phyloP scores from a whole-genome alignment of 331 rosid species.

The Malus hybrid region DNA sequence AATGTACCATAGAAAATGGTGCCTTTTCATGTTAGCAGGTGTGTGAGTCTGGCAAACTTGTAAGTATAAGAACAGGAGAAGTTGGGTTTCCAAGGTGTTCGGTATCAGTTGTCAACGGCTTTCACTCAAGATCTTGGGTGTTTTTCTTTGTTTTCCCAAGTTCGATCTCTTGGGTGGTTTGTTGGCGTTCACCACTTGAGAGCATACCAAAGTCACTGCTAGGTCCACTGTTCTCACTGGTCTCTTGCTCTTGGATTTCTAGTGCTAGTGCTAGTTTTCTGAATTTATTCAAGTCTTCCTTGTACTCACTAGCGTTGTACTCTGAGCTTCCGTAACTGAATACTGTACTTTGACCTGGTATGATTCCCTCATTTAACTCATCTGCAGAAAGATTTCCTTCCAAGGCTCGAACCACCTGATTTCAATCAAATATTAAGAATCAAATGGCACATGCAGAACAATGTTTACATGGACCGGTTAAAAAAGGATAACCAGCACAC shows the following conservation, averaged over 20 bases:
- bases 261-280: conserved; percentile 24
- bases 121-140: conserved; percentile 4
- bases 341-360: conserved; percentile 29
- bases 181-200: conserved; percentile 36
- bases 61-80: too few relatives aligned
- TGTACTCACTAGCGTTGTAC: conserved; percentile 26
- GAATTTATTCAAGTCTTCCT: conserved; percentile 31
- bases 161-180: conserved; percentile 30
- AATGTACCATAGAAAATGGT: conserved; percentile 3
- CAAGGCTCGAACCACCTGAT: conserved; percentile 41
- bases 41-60: background rate
- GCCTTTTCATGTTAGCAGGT: background rate
- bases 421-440: background rate
- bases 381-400: conserved; percentile 36
- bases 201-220: conserved; percentile 25
- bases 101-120: conserved; percentile 11
- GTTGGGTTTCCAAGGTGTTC: too few relatives aligned
- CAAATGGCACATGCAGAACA: background rate
- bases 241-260: conserved; percentile 23
- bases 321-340: conserved; percentile 32
- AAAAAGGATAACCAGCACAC: background rate
- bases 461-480: background rate
- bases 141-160: conserved; percentile 11
- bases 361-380: conserved; percentile 33
- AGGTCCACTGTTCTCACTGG: conserved; percentile 29